Evolutionary conservation across 106 monocot genomes (phyloP), one percentile per base, ranked within the genome.

Genomic region (Alisma plantagoaquatica): DNA sequence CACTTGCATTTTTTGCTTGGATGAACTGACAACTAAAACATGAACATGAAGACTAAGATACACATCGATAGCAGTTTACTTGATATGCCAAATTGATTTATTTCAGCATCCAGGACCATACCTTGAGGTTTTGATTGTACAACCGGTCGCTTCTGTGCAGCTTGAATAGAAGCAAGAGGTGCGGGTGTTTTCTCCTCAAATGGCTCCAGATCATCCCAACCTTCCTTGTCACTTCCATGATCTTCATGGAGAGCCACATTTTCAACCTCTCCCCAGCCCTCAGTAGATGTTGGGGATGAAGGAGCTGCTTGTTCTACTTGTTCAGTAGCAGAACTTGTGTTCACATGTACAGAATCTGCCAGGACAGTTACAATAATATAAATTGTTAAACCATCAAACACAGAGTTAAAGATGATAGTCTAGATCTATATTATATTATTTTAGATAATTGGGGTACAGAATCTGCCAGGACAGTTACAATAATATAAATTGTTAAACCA

Each of bases 201-300:
- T 27, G 79, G 80, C 33, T 90, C 89, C 29, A 90, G 44, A 45
- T 90, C 83, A 31, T 90, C 89, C 89, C 89, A 90, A 15, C 83
- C 89, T 64, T 90, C 89, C 61, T 84, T 77, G 41, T 83, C 83
- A 27, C 65, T 77, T 21, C 67, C 70, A 49, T 57, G 63, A 49
- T 74, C 68, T 43, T 77, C 89, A 42, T 41, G 76, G 26, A 69
- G 42, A 70, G 28, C 30, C 1, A 58, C 72, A 32, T 79, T 62
- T 10, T 90, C 79, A 31, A 71, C 49, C 22, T 90, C 89, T 25
- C 83, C 89, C 89, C 89, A 90, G 15, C 83, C 80, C 48, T 79
- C 79, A 8, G 77, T 74, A 7, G 78, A 82, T n/a, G 73, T 76
- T 20, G 83, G 80, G 43, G 89, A 84, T 47, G 89, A 61, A 48